Evolutionary conservation across 768 basidiomycete genomes (phyloP), one percentile per base, ranked within the genome.

Genomic region (Mycena vitilis): DNA sequence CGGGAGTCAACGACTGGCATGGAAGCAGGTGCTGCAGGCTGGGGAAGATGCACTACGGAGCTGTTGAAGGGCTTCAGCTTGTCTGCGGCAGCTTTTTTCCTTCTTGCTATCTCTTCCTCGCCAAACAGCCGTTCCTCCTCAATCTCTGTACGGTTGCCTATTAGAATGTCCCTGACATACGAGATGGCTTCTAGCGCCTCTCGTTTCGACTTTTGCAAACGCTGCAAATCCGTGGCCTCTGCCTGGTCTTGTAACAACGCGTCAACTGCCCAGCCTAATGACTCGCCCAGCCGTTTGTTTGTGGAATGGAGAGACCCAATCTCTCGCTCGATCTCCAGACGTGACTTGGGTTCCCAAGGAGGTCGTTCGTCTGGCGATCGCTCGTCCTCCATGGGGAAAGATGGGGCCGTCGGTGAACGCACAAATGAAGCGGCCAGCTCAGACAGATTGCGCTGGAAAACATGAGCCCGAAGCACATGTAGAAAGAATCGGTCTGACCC

Each of bases 171-270:
- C 69, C 92, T 84, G 64, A 94, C 89, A 78, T 95, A 93, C 13
- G 91, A 84, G 45, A 95, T 80, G 13, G 90, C 89, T 73, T 94
- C 92, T 56, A 95, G 75, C 0, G 94, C 91, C 76, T 94, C 91
- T 44, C 81, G 80, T 73, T 83, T 85, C 66, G 86, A 82, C 48
- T 76, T 80, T 66, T 80, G 75, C 71, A 83, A 72, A 63, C 80
- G 78, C 70, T 80, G 80, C 30, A 78, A 74, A 49, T 85, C 83
- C 61, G 80, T 73, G 15, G 81, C 80, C 38, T 81, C 80, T 49
- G 78, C 76, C 69, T 86, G 85, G 68, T 90, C 89, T 70, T 87
- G 87, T 25, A 91, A 77, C 5, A 95, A 82, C 2, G 87, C 82
- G 72, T 93, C 91, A 23, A 95, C 87, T 49, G 93, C 88, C 91